phyloP scores from a whole-genome alignment of 2,329 filamentous ascomycete genomes.

The Xylariaceae sp. region DNA sequence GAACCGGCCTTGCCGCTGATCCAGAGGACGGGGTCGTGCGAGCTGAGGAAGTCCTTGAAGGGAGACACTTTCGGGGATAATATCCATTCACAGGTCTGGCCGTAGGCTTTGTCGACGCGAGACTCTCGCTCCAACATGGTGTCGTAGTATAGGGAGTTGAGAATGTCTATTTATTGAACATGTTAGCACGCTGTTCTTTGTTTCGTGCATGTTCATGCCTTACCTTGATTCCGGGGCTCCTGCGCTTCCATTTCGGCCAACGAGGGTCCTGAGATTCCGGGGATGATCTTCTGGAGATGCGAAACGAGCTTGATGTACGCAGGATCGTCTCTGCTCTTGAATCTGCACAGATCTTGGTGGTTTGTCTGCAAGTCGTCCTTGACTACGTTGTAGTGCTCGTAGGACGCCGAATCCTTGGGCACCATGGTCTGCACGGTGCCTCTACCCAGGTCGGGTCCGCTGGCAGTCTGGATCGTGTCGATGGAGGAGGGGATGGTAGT shows the following conservation, averaged over 20 bases:
- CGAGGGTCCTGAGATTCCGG: slow-evolving; percentile 23
- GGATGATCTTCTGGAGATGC: slow-evolving; percentile 27
- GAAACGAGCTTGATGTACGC: slow-evolving; percentile 26
- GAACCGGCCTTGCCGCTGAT: slow-evolving; percentile 42
- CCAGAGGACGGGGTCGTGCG: slow-evolving; percentile 31
- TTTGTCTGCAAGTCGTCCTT: slow-evolving; percentile 26
- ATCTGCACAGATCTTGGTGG: slow-evolving; percentile 27
- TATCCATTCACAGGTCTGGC: slow-evolving; percentile 42
- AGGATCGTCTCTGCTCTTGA: slow-evolving; percentile 25
- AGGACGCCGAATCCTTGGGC: slow-evolving; percentile 25
- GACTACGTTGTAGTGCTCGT: slow-evolving; percentile 29
- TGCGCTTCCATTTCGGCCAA: slow-evolving; percentile 27
- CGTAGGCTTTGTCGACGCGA: slow-evolving; percentile 35
- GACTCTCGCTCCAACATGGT: slow-evolving; percentile 31
- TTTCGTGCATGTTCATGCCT: no score
- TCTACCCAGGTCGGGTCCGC: slow-evolving; percentile 25
- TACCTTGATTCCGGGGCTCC: slow-evolving; percentile 32
- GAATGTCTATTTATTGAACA: slow-evolving; percentile 26
- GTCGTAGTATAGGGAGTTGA: slow-evolving; percentile 30
- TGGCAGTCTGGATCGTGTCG: slow-evolving; percentile 22
- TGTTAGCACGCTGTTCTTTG: slow-evolving; percentile 3
- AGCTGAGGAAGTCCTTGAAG: slow-evolving; percentile 22
- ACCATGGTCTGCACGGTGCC: slow-evolving; percentile 29
- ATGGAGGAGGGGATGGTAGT: slow-evolving; percentile 24
- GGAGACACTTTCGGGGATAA: slow-evolving; percentile 28